These are phyloP conservation scores for Dioszegia crocea DNA, from an alignment of 768 basidiomycete species.

Conservation along the genomic window DNA sequence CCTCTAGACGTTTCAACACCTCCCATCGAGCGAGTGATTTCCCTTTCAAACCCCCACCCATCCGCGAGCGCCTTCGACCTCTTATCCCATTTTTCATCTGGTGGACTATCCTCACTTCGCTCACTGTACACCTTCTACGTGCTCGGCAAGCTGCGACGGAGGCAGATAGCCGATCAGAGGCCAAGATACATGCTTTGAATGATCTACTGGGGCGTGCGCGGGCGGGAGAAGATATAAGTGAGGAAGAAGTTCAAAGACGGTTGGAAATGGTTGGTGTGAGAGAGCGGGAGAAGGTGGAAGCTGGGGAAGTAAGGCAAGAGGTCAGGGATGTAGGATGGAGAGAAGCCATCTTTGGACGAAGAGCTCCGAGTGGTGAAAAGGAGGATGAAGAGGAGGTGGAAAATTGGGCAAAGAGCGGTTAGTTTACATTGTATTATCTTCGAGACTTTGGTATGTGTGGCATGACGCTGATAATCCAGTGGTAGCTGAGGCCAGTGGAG, in stretches of 20 bases:
- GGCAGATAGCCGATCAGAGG: constrained; percentile 23
- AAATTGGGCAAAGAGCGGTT: constrained; percentile 28
- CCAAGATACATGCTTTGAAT: constrained; percentile 46
- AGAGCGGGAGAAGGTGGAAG: constrained; percentile 34
- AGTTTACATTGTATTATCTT: neutral
- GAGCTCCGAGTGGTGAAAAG: constrained; percentile 14
- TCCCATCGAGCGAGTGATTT: neutral
- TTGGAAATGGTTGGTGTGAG: constrained; percentile 50
- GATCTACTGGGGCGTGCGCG: constrained; percentile 26
- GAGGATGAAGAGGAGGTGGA: constrained; percentile 28
- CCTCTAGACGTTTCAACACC: neutral
- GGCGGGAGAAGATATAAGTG: constrained; percentile 16
- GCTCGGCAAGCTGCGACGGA: constrained; percentile 30
- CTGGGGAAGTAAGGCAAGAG: constrained; percentile 14
- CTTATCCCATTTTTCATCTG: constrained; percentile 46
- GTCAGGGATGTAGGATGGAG: constrained; percentile 36
- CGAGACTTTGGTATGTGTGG: neutral
- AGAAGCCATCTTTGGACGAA: constrained; percentile 49
- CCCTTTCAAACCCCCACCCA: constrained; percentile 42
- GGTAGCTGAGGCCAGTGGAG: neutral
- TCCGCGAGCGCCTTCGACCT: constrained; percentile 38
- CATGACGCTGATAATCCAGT: neutral
- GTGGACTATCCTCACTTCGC: constrained; percentile 45
- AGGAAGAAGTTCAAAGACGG: constrained; percentile 42
- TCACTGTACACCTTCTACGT: constrained; percentile 39